These are phyloP conservation scores for Russula vinacea DNA, from an alignment of 768 basidiomycete species.

Conservation along the genomic window DNA sequence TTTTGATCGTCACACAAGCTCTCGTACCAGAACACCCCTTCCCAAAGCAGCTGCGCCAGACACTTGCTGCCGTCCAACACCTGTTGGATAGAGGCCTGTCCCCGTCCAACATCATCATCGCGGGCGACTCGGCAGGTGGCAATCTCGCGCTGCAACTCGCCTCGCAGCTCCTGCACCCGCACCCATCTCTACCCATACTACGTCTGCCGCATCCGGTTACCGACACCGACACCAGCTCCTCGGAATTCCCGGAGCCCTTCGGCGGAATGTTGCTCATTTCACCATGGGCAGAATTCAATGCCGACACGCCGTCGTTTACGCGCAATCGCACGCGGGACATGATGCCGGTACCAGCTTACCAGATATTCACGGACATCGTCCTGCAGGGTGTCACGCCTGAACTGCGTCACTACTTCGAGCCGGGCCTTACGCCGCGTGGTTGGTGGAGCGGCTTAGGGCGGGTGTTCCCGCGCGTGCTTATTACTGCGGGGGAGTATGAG, in stretches of 20 bases:
- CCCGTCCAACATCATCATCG: conserved; percentile 30
- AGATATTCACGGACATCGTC: background rate
- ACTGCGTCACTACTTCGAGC: conserved; percentile 10
- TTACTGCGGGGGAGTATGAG: conserved; percentile 8
- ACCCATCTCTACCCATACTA: conserved; percentile 2
- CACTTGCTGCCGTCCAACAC: conserved; percentile 22
- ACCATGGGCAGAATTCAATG: conserved; percentile 2
- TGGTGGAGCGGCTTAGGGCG: conserved; percentile 8
- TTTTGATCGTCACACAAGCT: background rate
- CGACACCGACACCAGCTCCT: background rate
- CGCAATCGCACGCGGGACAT: conserved; percentile 5
- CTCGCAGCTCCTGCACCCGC: conserved; percentile 27
- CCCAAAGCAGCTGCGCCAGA: conserved; percentile 16
- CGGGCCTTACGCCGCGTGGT: background rate
- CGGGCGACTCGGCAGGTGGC: conserved; percentile 20
- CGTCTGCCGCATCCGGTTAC: background rate
- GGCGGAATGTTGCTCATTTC: conserved; percentile 15
- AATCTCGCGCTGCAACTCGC: conserved; percentile 30
- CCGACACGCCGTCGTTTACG: conserved; percentile 10
- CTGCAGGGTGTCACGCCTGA: conserved; percentile 1
- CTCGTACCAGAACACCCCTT: background rate
- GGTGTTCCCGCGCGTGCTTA: conserved; percentile 1
- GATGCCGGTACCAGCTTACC: background rate
- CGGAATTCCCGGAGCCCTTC: background rate
- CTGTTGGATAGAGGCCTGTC: conserved; percentile 24